Conservation (phyloP, 2,329 filamentous ascomycete genomes). For the Penicillium sp. region DNA sequence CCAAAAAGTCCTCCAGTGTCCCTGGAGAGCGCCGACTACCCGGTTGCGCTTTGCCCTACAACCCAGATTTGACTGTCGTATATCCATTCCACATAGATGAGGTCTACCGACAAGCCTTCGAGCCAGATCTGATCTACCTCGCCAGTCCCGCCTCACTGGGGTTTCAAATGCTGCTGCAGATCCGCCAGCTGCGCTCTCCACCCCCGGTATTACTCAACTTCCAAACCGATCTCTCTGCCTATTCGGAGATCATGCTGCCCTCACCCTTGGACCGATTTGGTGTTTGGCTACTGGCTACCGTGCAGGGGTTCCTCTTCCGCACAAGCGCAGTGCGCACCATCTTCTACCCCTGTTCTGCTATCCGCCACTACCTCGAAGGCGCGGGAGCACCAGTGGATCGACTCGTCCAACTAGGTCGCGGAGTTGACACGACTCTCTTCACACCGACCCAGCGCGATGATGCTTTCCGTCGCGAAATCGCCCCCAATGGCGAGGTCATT, state of each 20-base stretch:
- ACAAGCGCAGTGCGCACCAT: slow-evolving; percentile 66
- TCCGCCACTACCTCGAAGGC: slow-evolving; percentile 63
- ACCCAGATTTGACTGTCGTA: slow-evolving; percentile 71
- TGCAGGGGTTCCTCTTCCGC: slow-evolving; percentile 70
- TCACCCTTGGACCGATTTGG: slow-evolving; percentile 64
- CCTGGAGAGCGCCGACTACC: slow-evolving; percentile 61
- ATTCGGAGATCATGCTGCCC: slow-evolving; percentile 71
- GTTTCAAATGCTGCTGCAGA: slow-evolving; percentile 72
- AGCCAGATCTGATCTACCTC: slow-evolving; percentile 71
- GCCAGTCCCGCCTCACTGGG: slow-evolving; percentile 71
- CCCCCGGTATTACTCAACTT: slow-evolving; percentile 71
- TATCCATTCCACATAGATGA: slow-evolving; percentile 69
- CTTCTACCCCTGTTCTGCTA: slow-evolving; percentile 70
- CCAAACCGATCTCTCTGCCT: slow-evolving; percentile 72
- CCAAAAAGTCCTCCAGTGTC: slow-evolving; percentile 24
- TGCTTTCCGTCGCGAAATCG: slow-evolving; percentile 57
- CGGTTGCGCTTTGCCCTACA: slow-evolving; percentile 71
- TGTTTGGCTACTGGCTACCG: slow-evolving; percentile 64
- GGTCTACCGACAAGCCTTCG: slow-evolving; percentile 65
- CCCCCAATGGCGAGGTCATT: slow-evolving; percentile 66
- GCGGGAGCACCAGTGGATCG: slow-evolving; percentile 62
- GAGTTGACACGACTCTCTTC: slow-evolving; percentile 68
- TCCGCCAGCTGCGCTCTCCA: slow-evolving; percentile 61
- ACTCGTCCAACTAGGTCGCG: slow-evolving; percentile 65
- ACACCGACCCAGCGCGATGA: slow-evolving; percentile 58